Percentiles rank a stretch among this genome's conserved stretches.
Conservation (phyloP, 2,329 filamentous ascomycete species). For the Trichoderma gracile region DNA sequence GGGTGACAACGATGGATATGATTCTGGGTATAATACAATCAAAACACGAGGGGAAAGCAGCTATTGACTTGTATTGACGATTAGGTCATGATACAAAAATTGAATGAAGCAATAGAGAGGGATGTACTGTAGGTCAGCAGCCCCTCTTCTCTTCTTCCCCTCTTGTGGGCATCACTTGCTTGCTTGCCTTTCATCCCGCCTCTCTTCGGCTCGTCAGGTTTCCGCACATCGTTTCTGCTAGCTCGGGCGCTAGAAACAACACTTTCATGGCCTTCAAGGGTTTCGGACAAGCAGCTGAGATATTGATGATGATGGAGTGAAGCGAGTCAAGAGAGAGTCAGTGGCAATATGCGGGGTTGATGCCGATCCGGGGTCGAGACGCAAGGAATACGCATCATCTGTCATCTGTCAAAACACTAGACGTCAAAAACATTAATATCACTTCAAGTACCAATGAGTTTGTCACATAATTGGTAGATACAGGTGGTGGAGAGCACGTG, state of each 20-base stretch:
- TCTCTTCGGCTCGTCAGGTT: background rate
- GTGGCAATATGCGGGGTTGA: conserved; percentile 3
- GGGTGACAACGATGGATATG: no score
- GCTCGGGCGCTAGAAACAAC: background rate
- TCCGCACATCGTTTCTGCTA: background rate
- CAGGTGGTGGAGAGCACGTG: background rate
- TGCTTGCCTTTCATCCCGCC: background rate
- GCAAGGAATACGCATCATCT: background rate
- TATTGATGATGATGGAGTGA: no score
- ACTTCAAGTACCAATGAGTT: background rate
- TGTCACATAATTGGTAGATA: background rate
- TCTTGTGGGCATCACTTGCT: background rate
- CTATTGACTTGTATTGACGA: no score
- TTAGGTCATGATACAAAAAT: no score
- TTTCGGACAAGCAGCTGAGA: background rate
- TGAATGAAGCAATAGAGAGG: background rate
- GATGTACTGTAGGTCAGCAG: background rate
- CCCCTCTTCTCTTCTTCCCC: background rate
- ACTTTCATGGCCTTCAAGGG: no score
- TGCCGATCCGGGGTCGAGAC: conserved; percentile 18
- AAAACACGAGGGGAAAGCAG: no score
- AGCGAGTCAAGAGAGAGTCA: no score
- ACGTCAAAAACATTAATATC: no score
- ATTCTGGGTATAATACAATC: no score
- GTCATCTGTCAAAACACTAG: conserved; percentile 17